Base-by-base conservation (phyloP, 257 asterid genomes). In the Capsicum pubescens region DNA sequence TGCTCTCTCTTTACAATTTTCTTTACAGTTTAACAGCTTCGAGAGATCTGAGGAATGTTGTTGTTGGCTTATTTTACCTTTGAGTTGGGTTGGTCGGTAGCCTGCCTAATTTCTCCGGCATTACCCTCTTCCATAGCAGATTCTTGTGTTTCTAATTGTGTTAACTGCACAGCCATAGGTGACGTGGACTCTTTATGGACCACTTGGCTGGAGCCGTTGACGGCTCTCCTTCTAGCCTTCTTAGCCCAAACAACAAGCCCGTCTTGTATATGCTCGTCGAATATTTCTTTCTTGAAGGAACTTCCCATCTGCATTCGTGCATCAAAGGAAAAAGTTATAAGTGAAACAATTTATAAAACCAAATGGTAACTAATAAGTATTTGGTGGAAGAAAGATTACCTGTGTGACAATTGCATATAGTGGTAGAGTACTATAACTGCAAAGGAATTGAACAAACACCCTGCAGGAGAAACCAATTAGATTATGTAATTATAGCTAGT, bases 401-500 rank as follows among this genome's bases (percentile, higher is more conserved):
- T 91, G 97, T 8, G 98, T 87, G 12, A 94, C 97, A 21, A 94
- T 85, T 79, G 97, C 98, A 81, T 94, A 94, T 13, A 94, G 89
- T 42, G 98, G 98, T 56, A 94, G 89, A n/a, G 95, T 94, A 83
- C 97, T 94, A 85, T 91, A 92, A 88, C 97, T 94, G 92, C 98
- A 94, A 46, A 93, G 69, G 59, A 94, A 83, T 90, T 94, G 98
- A 58, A 91, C 92, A 67, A 94, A 66, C 82, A 85, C 94, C 87
- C 98, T 94, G 84, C 83, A 84, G 42, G 16, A 81, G 7, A 13
- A 63, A 70, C 4, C 16, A 15, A 42, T 42, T 36, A 84, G 54
- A 55, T 67, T 5, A 55, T 67, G 35, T 17, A 21, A 48, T 39
- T 39, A 39, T 19, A 71, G 80, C 59, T 64, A 11, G 70, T 64